These are phyloP conservation scores for Russula lepida DNA, from an alignment of 768 basidiomycete genomes.

Conservation along the genomic window DNA sequence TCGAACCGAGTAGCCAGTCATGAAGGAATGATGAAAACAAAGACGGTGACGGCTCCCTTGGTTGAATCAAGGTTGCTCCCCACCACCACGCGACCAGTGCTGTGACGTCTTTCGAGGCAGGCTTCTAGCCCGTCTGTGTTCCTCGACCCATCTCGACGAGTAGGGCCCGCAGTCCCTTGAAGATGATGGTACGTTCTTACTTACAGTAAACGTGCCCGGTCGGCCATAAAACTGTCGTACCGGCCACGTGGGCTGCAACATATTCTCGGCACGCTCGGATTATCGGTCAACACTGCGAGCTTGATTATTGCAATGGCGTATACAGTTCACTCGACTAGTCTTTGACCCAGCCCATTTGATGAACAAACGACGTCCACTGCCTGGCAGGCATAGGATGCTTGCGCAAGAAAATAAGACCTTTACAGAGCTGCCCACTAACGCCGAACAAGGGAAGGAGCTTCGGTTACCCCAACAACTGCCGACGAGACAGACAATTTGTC, in stretches of 20 bases:
- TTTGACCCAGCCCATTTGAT: neutral
- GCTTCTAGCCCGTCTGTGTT: neutral
- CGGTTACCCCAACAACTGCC: neutral
- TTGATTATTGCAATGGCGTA: neutral
- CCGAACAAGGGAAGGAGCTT: neutral
- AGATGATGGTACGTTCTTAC: slow-evolving; percentile 3
- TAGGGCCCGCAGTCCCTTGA: neutral
- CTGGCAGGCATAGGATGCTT: neutral
- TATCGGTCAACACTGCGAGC: neutral
- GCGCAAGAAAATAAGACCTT: neutral
- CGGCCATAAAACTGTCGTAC: neutral
- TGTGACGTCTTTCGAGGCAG: slow-evolving; percentile 12
- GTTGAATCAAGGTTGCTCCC: neutral
- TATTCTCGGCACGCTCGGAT: slow-evolving; percentile 3
- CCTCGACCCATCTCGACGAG: neutral
- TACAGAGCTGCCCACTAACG: neutral
- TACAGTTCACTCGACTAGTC: neutral
- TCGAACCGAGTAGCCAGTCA: neutral
- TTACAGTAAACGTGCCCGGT: neutral
- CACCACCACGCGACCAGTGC: neutral
- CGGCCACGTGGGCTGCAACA: slow-evolving; percentile 4
- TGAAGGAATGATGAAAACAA: slow-evolving; percentile 11
- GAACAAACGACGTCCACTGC: neutral
- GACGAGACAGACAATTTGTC: neutral
- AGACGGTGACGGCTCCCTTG: slow-evolving; percentile 5